These are phyloP conservation scores for Backusella liffmaniae DNA, from an alignment of 192 early-diverging fungal species.

Conservation along the genomic window DNA sequence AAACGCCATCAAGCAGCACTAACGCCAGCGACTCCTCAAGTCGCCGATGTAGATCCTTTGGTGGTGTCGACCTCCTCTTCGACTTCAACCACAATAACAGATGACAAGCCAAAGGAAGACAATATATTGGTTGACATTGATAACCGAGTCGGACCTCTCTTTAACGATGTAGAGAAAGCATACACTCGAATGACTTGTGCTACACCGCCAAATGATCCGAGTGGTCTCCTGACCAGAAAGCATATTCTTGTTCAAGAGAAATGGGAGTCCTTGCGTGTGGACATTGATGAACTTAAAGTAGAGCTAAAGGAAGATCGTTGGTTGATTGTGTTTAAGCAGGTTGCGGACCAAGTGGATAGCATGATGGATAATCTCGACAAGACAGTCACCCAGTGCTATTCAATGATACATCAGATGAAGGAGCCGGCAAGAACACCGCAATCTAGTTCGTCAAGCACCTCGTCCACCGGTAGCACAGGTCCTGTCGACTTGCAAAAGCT, in stretches of 20 bases:
- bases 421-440: not conserved
- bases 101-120: slow-evolving; percentile 27
- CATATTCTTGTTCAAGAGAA: slow-evolving; percentile 39
- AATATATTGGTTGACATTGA: slow-evolving; percentile 44
- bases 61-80: not conserved
- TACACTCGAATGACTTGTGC: slow-evolving; percentile 34
- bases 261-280: slow-evolving; percentile 52
- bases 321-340: slow-evolving; percentile 53
- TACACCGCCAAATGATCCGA: slow-evolving; percentile 32
- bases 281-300: slow-evolving; percentile 54
- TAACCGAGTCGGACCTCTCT: slow-evolving; percentile 49
- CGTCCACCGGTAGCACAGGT: slow-evolving; percentile 19
- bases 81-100: not conserved
- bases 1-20: slow-evolving; percentile 21
- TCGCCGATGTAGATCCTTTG: not conserved
- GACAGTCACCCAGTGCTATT: slow-evolving; percentile 45
- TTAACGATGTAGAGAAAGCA: slow-evolving; percentile 45
- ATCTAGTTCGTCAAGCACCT: slow-evolving; percentile 12
- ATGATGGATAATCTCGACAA: slow-evolving; percentile 60
- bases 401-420: slow-evolving; percentile 12
- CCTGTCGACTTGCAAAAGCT: slow-evolving; percentile 30
- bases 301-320: slow-evolving; percentile 60
- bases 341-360: slow-evolving; percentile 49
- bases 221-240: slow-evolving; percentile 27
- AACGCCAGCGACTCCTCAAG: not conserved